Percentiles rank a stretch among this genome's conserved stretches.
Evolutionary conservation across 306 rosid species (phyloP).

Genomic region (Astragalus glycyphyllos): DNA sequence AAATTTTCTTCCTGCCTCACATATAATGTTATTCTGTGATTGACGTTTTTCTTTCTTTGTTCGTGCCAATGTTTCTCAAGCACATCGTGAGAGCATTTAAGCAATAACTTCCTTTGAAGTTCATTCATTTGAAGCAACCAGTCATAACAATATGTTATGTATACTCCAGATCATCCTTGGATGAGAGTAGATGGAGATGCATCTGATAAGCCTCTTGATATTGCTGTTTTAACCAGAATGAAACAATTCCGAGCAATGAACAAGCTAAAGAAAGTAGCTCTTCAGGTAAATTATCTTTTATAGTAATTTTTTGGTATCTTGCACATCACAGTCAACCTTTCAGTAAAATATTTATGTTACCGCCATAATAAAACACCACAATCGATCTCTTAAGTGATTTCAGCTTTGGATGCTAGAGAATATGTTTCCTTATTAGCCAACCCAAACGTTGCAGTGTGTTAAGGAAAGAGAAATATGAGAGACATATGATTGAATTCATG

Average conservation of each 20-base stretch:
- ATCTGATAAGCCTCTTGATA: slow-evolving; percentile 96
- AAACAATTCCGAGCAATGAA: slow-evolving; percentile 99
- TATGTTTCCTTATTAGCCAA: slow-evolving; percentile 25
- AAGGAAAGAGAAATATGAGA: background rate
- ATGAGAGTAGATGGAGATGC: slow-evolving; percentile 92
- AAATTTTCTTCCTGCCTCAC: slow-evolving; percentile 21
- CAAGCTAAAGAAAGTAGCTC: slow-evolving; percentile 95
- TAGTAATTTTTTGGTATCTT: slow-evolving; percentile 28
- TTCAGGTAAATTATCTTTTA: slow-evolving; percentile 63
- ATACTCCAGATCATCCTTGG: slow-evolving; percentile 93
- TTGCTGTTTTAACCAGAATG: slow-evolving; percentile 91
- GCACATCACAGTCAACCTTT: slow-evolving; percentile 14
- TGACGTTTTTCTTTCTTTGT: slow-evolving; percentile 17
- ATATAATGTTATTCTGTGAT: slow-evolving; percentile 14
- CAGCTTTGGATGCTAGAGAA: slow-evolving; percentile 27
- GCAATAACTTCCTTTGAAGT: slow-evolving; percentile 10
- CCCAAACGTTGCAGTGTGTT: slow-evolving; percentile 3
- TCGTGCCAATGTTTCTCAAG: slow-evolving; percentile 2
- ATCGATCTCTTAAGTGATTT: background rate
- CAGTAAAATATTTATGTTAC: slow-evolving; percentile 1
- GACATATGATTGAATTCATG: background rate
- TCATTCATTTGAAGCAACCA: slow-evolving; percentile 25
- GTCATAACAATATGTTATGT: slow-evolving; percentile 30
- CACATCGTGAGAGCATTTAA: background rate
- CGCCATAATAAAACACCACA: background rate